Evolutionary conservation across 768 basidiomycete species (phyloP).

Genomic region (Trichaptum fuscoviolaceum): DNA sequence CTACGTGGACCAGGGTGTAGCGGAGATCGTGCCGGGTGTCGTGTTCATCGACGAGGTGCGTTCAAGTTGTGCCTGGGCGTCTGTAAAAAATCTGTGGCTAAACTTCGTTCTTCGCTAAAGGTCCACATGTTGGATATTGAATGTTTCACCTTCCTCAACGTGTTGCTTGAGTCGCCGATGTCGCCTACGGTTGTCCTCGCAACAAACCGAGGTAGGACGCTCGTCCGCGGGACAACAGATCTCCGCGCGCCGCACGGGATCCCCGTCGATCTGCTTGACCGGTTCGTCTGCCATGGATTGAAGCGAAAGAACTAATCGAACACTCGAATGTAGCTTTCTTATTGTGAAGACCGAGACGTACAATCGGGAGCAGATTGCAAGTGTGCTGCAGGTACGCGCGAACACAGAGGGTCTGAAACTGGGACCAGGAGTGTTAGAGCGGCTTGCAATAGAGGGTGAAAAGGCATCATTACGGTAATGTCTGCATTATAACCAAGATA

Average conservation of each 20-base stretch:
- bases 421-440: conserved; percentile 70
- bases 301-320: background rate
- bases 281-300: conserved; percentile 40
- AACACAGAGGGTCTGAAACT: conserved; percentile 82
- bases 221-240: conserved; percentile 91
- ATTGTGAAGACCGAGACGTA: conserved; percentile 92
- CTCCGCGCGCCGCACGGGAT: conserved; percentile 90
- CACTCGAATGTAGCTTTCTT: conserved; percentile 57
- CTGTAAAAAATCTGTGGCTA: background rate
- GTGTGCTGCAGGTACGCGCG: conserved; percentile 82
- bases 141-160: conserved; percentile 97
- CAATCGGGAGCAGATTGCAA: conserved; percentile 75
- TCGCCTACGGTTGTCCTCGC: conserved; percentile 97
- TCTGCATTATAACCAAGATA: conserved; percentile 4
- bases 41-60: conserved; percentile 97
- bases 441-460: conserved; percentile 76
- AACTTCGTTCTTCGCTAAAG: conserved; percentile 32
- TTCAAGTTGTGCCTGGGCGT: conserved; percentile 2
- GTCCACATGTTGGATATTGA: conserved; percentile 99
- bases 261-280: conserved; percentile 89
- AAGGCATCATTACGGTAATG: conserved; percentile 71
- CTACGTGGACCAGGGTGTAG: conserved; percentile 97
- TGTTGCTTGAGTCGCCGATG: conserved; percentile 92
- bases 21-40: conserved; percentile 96
- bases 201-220: conserved; percentile 88